Conservation (phyloP, 306 rosid genomes). For the Vicia villosa region DNA sequence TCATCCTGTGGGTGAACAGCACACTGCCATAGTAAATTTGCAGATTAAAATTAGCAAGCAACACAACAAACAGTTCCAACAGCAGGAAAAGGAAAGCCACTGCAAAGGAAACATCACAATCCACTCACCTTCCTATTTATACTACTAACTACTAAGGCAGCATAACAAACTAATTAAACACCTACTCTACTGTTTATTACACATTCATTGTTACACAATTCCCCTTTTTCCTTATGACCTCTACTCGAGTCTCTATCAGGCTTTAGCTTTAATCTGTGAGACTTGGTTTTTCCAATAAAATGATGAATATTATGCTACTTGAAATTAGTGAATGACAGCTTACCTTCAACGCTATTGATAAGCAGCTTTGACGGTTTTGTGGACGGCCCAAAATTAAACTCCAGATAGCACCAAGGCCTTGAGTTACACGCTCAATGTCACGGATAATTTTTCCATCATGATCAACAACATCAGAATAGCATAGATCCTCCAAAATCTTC, state of each 20-base stretch:
- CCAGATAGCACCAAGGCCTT: slow-evolving; percentile 98
- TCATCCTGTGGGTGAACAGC: slow-evolving; percentile 92
- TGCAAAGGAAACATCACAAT: neutral
- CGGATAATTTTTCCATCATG: slow-evolving; percentile 66
- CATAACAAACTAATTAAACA: too few relatives aligned
- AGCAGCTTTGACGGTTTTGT: slow-evolving; percentile 76
- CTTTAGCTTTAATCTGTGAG: too few relatives aligned
- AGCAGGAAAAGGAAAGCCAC: slow-evolving; percentile 23
- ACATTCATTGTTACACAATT: too few relatives aligned
- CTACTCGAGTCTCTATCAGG: too few relatives aligned
- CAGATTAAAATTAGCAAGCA: slow-evolving; percentile 26
- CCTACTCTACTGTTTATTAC: too few relatives aligned
- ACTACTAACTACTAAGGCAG: too few relatives aligned
- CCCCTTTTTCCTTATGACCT: too few relatives aligned
- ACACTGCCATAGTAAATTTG: slow-evolving; percentile 69
- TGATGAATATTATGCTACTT: slow-evolving; percentile 21
- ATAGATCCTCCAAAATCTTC: slow-evolving; percentile 77
- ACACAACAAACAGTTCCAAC: neutral
- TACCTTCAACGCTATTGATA: slow-evolving; percentile 88
- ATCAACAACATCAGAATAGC: slow-evolving; percentile 69
- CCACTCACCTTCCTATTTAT: too few relatives aligned
- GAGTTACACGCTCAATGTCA: slow-evolving; percentile 93
- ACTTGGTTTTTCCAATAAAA: neutral
- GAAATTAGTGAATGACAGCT: slow-evolving; percentile 29
- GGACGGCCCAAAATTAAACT: slow-evolving; percentile 94